A percentile compares a stretch with the other conserved stretches of the same genome.
Evolutionary conservation across 495 filamentous ascomycete species (phyloP).

Genomic region (Physcia stellaris): DNA sequence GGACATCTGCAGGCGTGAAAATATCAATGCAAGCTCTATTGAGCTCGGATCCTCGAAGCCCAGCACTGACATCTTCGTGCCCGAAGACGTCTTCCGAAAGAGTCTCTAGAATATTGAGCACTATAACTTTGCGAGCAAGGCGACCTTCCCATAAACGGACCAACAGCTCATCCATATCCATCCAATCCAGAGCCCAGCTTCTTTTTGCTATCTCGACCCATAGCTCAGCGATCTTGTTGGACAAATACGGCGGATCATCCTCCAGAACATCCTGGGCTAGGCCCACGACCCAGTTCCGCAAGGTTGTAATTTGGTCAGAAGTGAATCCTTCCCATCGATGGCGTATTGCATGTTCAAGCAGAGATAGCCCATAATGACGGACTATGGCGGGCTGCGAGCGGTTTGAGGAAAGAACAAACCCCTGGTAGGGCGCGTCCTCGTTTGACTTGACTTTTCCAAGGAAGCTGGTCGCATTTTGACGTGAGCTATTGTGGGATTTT

Average conservation of each 20-base stretch:
- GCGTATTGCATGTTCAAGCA: slow-evolving; percentile 77
- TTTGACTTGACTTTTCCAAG: slow-evolving; percentile 72
- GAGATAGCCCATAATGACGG: slow-evolving; percentile 82
- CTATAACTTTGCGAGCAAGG: slow-evolving; percentile 62
- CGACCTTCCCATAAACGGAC: slow-evolving; percentile 68
- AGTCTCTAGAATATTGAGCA: slow-evolving; percentile 76
- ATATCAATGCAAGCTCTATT: slow-evolving; percentile 86
- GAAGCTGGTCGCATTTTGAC: slow-evolving; percentile 66
- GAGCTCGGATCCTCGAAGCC: slow-evolving; percentile 64
- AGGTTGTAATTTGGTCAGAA: slow-evolving; percentile 42
- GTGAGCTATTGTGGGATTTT: slow-evolving; percentile 67
- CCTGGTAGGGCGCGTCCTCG: slow-evolving; percentile 65
- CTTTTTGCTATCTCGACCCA: slow-evolving; percentile 93
- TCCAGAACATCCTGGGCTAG: slow-evolving; percentile 60
- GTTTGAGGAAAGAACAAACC: slow-evolving; percentile 70
- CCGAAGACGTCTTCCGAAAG: slow-evolving; percentile 91
- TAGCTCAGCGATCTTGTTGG: slow-evolving; percentile 89
- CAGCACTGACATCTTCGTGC: slow-evolving; percentile 73
- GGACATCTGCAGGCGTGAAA: slow-evolving; percentile 66
- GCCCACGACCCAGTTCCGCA: slow-evolving; percentile 61
- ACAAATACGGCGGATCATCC: slow-evolving; percentile 67
- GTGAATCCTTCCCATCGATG: slow-evolving; percentile 66
- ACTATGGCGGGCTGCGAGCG: slow-evolving; percentile 60
- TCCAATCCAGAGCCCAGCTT: slow-evolving; percentile 82
- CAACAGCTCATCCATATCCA: slow-evolving; percentile 80